Evolutionary conservation across 2,329 filamentous ascomycete species (phyloP).

Genomic region (Meredithiella fracta): DNA sequence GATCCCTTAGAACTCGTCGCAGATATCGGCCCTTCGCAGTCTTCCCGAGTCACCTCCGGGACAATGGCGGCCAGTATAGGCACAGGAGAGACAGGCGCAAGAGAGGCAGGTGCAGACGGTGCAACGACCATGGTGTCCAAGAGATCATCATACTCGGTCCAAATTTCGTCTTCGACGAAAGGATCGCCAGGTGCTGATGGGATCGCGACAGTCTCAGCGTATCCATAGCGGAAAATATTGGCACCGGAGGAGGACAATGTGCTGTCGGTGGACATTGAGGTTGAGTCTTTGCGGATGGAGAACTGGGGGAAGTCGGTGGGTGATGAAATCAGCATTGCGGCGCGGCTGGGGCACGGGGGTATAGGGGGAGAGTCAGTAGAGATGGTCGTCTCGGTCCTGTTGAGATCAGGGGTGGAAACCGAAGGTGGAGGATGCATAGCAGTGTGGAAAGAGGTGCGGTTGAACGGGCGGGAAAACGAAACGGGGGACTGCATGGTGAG

Average conservation of each 20-base stretch:
- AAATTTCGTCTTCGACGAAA: conserved; percentile 69
- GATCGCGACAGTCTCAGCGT: conserved; percentile 48
- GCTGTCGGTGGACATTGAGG: conserved; percentile 29
- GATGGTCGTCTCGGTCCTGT: conserved; percentile 24
- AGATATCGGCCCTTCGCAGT: conserved; percentile 29
- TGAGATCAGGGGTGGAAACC: conserved; percentile 20
- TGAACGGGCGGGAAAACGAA: conserved; percentile 77
- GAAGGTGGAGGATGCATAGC: conserved; percentile 6
- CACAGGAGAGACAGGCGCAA: conserved; percentile 22
- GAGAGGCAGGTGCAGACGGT: conserved; percentile 19
- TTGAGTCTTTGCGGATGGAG: conserved; percentile 54
- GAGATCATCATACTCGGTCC: conserved; percentile 86
- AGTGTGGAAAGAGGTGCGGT: conserved; percentile 33
- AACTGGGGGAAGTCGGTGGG: conserved; percentile 27
- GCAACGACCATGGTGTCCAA: conserved; percentile 42
- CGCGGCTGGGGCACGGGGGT: conserved; percentile 21
- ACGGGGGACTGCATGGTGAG: conserved; percentile 35
- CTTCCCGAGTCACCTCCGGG: conserved; percentile 60
- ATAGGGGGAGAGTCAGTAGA: conserved; percentile 25
- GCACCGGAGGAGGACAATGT: conserved; percentile 50
- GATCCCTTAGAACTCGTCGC: conserved; percentile 39
- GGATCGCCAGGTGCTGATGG: conserved; percentile 45
- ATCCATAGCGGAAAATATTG: conserved; percentile 29
- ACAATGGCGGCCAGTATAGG: conserved; percentile 93
- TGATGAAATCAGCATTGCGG: conserved; percentile 18